phyloP scores from a whole-genome alignment of 805 yeast species.

The Saccharomyces cerevisiae region DNA sequence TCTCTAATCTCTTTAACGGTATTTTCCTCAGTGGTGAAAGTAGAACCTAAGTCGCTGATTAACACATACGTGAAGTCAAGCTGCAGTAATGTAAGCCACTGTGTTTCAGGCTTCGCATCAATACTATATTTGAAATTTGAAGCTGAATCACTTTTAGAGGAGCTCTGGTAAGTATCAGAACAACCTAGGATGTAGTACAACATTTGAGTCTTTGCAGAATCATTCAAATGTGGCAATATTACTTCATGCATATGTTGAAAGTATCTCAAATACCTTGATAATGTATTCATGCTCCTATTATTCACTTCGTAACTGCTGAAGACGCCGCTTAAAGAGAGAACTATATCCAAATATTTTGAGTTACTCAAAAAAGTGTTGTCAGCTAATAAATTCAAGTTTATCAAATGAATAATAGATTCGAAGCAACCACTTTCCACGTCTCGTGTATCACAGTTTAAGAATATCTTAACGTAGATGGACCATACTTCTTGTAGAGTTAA shows the following conservation, averaged over 20 bases:
- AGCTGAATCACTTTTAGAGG: background rate
- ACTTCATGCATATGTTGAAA: conserved; percentile 18
- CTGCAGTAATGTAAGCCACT: conserved; percentile 20
- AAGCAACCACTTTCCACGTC: conserved; percentile 29
- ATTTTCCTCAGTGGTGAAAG: conserved; percentile 24
- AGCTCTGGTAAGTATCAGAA: background rate
- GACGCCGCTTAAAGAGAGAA: conserved; percentile 21
- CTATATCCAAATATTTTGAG: conserved; percentile 20
- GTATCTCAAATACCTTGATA: conserved; percentile 19
- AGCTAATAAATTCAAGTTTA: conserved; percentile 21
- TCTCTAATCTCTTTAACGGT: conserved; percentile 26
- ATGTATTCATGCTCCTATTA: conserved; percentile 11
- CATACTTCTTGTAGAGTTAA: conserved; percentile 15
- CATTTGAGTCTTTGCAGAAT: conserved; percentile 29
- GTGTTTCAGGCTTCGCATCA: conserved; percentile 6
- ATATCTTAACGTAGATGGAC: conserved; percentile 18
- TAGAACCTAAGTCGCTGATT: conserved; percentile 22
- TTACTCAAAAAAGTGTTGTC: conserved; percentile 24
- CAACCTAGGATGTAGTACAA: conserved; percentile 20
- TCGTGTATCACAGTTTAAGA: conserved; percentile 13
- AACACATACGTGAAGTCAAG: conserved; percentile 17
- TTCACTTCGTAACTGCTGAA: conserved; percentile 19
- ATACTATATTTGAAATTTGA: background rate
- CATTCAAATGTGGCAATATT: conserved; percentile 24
- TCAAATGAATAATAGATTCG: conserved; percentile 33